Base-by-base conservation (phyloP, 2,329 filamentous ascomycete genomes). In the Emmonsiellopsis sp. region DNA sequence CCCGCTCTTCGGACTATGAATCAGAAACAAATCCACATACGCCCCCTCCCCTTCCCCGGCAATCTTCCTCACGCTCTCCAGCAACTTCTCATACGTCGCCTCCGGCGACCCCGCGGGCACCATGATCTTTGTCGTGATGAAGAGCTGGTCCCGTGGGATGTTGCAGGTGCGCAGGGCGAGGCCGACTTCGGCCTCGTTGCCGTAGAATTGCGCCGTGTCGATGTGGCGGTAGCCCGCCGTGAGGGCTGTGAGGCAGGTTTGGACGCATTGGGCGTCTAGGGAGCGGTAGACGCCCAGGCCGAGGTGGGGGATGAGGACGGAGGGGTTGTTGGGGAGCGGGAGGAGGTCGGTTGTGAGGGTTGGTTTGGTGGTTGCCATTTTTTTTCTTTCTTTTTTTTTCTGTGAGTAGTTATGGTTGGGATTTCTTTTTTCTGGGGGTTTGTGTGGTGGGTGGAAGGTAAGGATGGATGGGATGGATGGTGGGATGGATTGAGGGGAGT, bases 221-320 rank as follows among this genome's bases (percentile, higher is more conserved):
- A 81, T 71, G 60, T 72, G 70, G 39, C 70, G 63, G 59, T 74
- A 73, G 31, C 71, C 71, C 2, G 61, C 60, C 39, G 62, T 61
- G 53, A 86, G 75, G 44, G 84, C 82, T 57, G 77, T 73, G 3
- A 80, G 70, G 58, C 79, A 82, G 1, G 84, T 84, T 36, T 75
- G 64, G 8, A 77, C 72, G 65, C 83, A 86, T 56, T 74, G 72
- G 42, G 76, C 64, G 39, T 73, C 65, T 2, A 74, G 74, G 5
- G 83, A 81, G 55, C 77, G 78, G 69, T 86, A 89, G 55, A 88
- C 84, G 49, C 86, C 86, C 62, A 88, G 87, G 10, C 85, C 86
- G 8, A 89, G 76, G 32, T 75, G 76, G 27, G 86, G 86, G 14
- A 88, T 84, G 52, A 70, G 70, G 58, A 75, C 67, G 36, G 66